Evolutionary conservation across 345 rosid species (phyloP).

Genomic region (Sapria himalayana): DNA sequence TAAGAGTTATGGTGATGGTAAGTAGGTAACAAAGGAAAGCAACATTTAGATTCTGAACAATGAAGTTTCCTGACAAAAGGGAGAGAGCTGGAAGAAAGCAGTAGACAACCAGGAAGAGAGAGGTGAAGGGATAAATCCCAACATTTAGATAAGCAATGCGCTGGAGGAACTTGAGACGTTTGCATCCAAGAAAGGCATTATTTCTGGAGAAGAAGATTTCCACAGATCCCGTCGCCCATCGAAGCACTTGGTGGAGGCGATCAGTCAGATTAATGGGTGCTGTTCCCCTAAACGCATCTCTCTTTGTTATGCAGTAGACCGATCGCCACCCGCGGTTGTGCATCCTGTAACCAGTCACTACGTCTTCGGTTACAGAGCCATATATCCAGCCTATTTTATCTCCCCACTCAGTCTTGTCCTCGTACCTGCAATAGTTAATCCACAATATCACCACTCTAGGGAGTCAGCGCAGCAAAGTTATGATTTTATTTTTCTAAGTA

Average conservation of each 20-base stretch:
- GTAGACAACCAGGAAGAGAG: slow-evolving; percentile 46
- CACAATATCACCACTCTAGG: not conserved
- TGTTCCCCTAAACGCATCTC: slow-evolving; percentile 80
- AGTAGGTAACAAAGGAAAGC: slow-evolving; percentile 56
- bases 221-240: slow-evolving; percentile 95
- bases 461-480: too few species aligned
- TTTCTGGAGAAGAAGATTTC: slow-evolving; percentile 78
- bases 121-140: slow-evolving; percentile 80
- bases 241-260: slow-evolving; percentile 74
- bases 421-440: slow-evolving; percentile 19
- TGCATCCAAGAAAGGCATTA: slow-evolving; percentile 44
- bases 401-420: slow-evolving; percentile 92
- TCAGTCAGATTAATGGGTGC: slow-evolving; percentile 89
- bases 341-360: slow-evolving; percentile 88
- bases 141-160: slow-evolving; percentile 70
- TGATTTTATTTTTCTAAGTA: not conserved
- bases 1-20: slow-evolving; percentile 33
- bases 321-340: slow-evolving; percentile 98
- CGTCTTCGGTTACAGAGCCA: slow-evolving; percentile 64
- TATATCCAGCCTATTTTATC: slow-evolving; percentile 78
- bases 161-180: slow-evolving; percentile 68
- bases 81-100: slow-evolving; percentile 82
- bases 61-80: slow-evolving; percentile 62
- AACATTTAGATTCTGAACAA: slow-evolving; percentile 36
- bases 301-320: slow-evolving; percentile 63